A percentile compares a stretch with the other conserved stretches of the same genome.
These are phyloP conservation scores for Histomonas meleagridis DNA, from an alignment of 208 protist genomes.

Conservation along the genomic window DNA sequence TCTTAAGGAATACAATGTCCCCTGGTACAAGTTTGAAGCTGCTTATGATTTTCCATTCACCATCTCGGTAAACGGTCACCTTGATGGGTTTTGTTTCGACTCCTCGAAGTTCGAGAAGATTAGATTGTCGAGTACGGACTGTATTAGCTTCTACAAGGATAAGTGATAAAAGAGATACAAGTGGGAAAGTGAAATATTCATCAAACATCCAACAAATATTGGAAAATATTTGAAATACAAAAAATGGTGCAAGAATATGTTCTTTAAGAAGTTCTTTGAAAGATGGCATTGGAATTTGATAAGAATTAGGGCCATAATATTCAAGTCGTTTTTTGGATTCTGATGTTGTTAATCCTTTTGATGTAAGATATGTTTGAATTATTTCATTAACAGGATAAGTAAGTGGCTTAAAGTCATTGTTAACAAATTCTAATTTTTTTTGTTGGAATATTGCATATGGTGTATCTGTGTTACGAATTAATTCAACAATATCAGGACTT, in stretches of 20 bases:
- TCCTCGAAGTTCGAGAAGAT: neutral
- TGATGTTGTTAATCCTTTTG: neutral
- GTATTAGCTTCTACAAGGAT: neutral
- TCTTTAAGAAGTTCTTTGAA: slow-evolving; percentile 13
- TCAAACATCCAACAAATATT: neutral
- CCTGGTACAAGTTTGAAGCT: neutral
- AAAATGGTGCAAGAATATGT: neutral
- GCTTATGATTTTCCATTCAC: neutral
- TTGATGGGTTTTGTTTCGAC: neutral
- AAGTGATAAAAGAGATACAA: neutral
- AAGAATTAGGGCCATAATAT: neutral
- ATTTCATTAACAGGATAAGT: neutral
- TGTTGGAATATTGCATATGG: slow-evolving; percentile 2
- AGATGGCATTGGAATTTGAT: neutral
- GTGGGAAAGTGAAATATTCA: neutral
- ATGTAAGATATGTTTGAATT: neutral
- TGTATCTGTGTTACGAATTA: neutral
- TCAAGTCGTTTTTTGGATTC: neutral
- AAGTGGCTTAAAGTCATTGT: neutral
- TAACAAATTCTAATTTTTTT: neutral
- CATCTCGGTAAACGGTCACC: neutral
- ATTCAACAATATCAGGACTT: neutral
- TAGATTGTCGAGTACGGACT: neutral
- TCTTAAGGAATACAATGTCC: neutral
- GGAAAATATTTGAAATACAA: slow-evolving; percentile 13